Evolutionary conservation across 352 stramenopile genomes (phyloP).

Genomic region (Peronosclerospora sorghi): DNA sequence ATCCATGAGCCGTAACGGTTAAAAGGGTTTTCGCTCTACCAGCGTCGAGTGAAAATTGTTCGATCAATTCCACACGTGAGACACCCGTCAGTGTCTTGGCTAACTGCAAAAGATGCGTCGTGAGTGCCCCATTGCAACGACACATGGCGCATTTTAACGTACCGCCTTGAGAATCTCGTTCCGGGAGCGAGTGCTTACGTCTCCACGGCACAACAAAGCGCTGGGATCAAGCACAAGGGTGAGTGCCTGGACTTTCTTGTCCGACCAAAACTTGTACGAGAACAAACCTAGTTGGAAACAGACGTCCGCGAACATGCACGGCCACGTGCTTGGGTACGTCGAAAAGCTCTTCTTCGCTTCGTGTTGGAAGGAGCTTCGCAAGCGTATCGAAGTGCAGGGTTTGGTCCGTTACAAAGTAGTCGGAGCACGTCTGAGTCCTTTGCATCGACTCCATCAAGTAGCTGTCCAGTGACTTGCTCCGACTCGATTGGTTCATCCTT

Average conservation of each 20-base stretch:
- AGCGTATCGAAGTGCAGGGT: conserved; percentile 47
- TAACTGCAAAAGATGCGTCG: conserved; percentile 12
- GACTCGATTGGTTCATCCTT: conserved; percentile 38
- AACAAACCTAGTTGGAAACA: conserved; percentile 34
- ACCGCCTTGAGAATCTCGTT: conserved; percentile 49
- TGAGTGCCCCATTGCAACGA: not conserved
- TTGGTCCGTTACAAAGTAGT: conserved; percentile 16
- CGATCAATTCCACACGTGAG: conserved; percentile 32
- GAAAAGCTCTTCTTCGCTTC: conserved; percentile 27
- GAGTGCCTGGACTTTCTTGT: not conserved
- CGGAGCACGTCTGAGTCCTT: conserved; percentile 20
- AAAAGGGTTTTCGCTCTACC: conserved; percentile 37
- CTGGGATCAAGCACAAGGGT: conserved; percentile 6
- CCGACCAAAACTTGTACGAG: not conserved
- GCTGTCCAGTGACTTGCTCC: conserved; percentile 15
- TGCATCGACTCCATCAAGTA: conserved; percentile 17
- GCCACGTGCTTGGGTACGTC: conserved; percentile 31
- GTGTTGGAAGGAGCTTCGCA: conserved; percentile 22
- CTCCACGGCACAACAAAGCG: conserved; percentile 23
- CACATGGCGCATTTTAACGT: conserved; percentile 2
- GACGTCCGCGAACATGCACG: conserved; percentile 28
- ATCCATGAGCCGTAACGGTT: conserved; percentile 17
- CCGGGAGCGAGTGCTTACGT: conserved; percentile 20
- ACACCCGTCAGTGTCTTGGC: conserved; percentile 25
- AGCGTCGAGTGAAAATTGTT: conserved; percentile 29